A percentile compares a stretch with the other conserved stretches of the same genome.
Conservation (phyloP, 2,329 filamentous ascomycete genomes). For the Fusarium mundagurra region DNA sequence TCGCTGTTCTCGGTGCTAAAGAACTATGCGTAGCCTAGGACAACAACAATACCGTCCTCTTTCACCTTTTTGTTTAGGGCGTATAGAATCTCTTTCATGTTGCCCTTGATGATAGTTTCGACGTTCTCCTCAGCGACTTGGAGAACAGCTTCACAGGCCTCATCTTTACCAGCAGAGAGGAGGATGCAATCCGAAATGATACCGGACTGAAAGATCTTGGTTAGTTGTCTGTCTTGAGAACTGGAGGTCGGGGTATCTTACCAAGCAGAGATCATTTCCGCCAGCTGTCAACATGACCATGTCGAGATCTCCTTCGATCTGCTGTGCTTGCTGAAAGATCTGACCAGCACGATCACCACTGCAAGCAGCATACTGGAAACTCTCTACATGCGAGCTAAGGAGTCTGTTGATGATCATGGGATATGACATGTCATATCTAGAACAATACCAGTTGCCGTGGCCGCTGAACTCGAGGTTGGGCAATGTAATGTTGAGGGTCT, state of each 20-base stretch:
- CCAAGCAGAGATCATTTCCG: background rate
- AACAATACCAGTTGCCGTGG: background rate
- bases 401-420: background rate
- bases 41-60: background rate
- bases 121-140: background rate
- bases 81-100: slow-evolving; percentile 3
- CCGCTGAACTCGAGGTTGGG: background rate
- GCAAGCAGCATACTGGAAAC: slow-evolving; percentile 1
- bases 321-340: background rate
- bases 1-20: background rate
- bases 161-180: rapidly evolving
- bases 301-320: background rate
- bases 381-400: background rate
- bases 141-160: background rate
- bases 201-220: background rate
- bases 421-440: slow-evolving; percentile 1
- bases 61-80: background rate
- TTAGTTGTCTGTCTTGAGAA: background rate
- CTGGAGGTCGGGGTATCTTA: rapidly evolving
- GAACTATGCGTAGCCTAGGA: background rate
- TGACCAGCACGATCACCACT: slow-evolving; percentile 3
- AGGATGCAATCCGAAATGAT: background rate
- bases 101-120: background rate
- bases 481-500: rapidly evolving
- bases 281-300: slow-evolving; percentile 4